Percentiles rank a stretch among this genome's conserved stretches.
Evolutionary conservation across 2,329 filamentous ascomycete species (phyloP).

Genomic region (Waltergamsia citrina): DNA sequence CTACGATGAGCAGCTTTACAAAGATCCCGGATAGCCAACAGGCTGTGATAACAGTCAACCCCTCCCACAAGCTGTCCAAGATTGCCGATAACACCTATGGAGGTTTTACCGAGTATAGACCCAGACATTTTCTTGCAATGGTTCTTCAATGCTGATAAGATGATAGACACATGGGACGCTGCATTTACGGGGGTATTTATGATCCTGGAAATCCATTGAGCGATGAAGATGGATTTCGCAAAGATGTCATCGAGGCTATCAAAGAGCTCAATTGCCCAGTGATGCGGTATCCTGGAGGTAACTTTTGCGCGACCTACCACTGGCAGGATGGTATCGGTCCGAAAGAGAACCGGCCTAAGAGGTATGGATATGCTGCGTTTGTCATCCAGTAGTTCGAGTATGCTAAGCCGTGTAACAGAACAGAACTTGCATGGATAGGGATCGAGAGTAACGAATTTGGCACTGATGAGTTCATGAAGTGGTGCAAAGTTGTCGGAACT

Average conservation of each 20-base stretch:
- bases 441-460: conserved; percentile 72
- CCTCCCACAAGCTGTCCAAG: conserved; percentile 55
- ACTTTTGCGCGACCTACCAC: conserved; percentile 78
- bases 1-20: conserved; percentile 63
- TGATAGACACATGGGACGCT: conserved; percentile 82
- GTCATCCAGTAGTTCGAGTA: not conserved
- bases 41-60: conserved; percentile 57
- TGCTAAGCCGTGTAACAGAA: conserved; percentile 27
- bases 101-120: conserved; percentile 68
- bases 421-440: conserved; percentile 72
- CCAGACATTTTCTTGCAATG: conserved; percentile 14
- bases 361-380: conserved; percentile 10
- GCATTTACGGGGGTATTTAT: conserved; percentile 81
- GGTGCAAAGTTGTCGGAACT: conserved; percentile 63
- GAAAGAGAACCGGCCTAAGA: conserved; percentile 51
- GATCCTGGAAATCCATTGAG: conserved; percentile 67
- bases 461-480: conserved; percentile 79
- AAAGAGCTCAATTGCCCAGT: conserved; percentile 68
- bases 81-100: conserved; percentile 78
- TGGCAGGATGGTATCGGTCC: conserved; percentile 78
- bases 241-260: conserved; percentile 66
- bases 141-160: too few relatives aligned
- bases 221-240: conserved; percentile 67
- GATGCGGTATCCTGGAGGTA: conserved; percentile 73
- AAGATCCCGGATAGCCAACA: conserved; percentile 50